phyloP scores from a whole-genome alignment of 2,329 filamentous ascomycete species.

The Sclerotinia sclerotiorum region DNA sequence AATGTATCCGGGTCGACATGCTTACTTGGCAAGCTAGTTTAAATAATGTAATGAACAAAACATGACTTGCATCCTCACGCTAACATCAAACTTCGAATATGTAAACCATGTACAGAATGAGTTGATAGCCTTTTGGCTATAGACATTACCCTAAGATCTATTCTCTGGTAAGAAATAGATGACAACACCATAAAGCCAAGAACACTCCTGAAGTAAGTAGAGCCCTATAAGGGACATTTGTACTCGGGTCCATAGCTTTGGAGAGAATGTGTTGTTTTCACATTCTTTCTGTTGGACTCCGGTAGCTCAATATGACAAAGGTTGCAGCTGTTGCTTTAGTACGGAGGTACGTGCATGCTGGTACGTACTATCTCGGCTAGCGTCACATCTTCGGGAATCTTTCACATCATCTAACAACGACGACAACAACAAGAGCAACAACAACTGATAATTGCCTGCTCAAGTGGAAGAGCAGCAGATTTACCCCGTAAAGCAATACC shows the following conservation, averaged over 20 bases:
- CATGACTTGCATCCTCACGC: neutral
- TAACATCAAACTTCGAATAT: neutral
- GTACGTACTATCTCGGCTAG: neutral
- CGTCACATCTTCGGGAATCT: neutral
- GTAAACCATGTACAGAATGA: neutral
- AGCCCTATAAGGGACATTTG: neutral
- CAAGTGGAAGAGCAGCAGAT: neutral
- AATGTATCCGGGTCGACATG: no score
- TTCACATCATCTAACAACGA: neutral
- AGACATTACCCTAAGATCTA: neutral
- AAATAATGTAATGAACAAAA: neutral
- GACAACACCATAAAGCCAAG: neutral
- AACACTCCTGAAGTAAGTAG: neutral
- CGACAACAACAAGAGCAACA: neutral
- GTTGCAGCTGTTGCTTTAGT: neutral
- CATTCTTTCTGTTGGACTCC: neutral
- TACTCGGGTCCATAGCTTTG: slow-evolving; percentile 2
- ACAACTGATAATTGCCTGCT: neutral
- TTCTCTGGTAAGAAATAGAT: neutral
- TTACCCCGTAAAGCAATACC: neutral
- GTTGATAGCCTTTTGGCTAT: no score
- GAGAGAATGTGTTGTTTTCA: neutral
- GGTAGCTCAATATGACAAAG: neutral
- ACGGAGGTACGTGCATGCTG: neutral
- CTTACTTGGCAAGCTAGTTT: neutral